These are phyloP conservation scores for Alternaria novae-zelandiae DNA, from an alignment of 2,329 filamentous ascomycete species.

Conservation along the genomic window DNA sequence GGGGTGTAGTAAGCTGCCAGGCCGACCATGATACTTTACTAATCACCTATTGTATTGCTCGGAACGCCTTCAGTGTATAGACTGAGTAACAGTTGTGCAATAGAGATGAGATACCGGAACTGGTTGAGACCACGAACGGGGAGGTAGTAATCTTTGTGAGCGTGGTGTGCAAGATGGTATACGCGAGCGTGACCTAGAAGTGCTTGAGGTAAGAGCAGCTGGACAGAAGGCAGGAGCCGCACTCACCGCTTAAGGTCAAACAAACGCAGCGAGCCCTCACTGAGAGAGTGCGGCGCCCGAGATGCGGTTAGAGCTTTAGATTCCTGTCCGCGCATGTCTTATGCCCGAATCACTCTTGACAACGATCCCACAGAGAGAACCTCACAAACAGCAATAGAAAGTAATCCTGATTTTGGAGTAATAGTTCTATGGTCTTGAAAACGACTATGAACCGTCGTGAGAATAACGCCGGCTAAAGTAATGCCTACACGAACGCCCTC, in stretches of 20 bases:
- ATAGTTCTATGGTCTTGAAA: constrained; percentile 7
- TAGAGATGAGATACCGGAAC: neutral
- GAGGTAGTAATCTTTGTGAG: neutral
- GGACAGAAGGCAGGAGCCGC: neutral
- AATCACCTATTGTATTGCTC: neutral
- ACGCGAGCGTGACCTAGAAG: neutral
- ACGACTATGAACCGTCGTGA: neutral
- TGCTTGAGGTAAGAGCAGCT: neutral
- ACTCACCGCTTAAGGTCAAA: constrained; percentile 3
- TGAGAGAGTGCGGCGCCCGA: neutral
- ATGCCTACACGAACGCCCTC: constrained; percentile 4
- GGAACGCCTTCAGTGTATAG: neutral
- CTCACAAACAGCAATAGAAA: neutral
- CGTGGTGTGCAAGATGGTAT: neutral
- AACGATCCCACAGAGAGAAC: neutral
- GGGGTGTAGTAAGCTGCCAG: neutral
- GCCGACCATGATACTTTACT: neutral
- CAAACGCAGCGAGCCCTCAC: neutral
- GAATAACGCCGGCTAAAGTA: neutral
- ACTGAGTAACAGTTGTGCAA: neutral
- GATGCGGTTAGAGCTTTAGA: neutral
- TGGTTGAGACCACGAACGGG: neutral
- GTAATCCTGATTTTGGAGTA: neutral
- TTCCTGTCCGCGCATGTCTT: neutral
- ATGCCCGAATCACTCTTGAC: neutral